Conservation (phyloP, 1,284 basidiomycete species). For the Tilletia horrida region DNA sequence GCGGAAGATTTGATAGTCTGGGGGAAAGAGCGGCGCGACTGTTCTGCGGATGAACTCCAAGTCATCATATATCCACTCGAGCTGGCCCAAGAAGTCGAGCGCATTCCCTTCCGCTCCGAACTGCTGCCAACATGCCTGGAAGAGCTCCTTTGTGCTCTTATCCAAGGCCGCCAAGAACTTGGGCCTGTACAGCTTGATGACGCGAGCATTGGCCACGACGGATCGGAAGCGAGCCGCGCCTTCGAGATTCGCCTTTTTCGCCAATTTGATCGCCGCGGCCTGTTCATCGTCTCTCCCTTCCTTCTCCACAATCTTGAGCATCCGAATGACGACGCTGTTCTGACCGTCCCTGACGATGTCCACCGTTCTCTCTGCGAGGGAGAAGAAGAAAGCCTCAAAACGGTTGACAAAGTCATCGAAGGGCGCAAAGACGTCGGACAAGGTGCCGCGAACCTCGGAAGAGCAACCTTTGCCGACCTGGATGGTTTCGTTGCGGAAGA, state of each 20-base stretch:
- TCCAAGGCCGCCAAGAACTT: conserved; percentile 80
- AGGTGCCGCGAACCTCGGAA: conserved; percentile 66
- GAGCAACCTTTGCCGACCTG: conserved; percentile 61
- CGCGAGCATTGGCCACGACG: conserved; percentile 63
- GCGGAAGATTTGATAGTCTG: conserved; percentile 80
- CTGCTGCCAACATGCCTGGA: conserved; percentile 68
- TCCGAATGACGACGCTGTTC: conserved; percentile 77
- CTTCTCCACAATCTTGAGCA: conserved; percentile 89
- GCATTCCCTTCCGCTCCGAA: conserved; percentile 64
- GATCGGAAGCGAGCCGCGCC: conserved; percentile 48
- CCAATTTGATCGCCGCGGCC: conserved; percentile 87
- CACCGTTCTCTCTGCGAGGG: conserved; percentile 72
- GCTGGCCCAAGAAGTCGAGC: conserved; percentile 70
- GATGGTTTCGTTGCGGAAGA: conserved; percentile 70
- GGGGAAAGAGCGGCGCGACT: conserved; percentile 85
- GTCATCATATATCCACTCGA: conserved; percentile 92
- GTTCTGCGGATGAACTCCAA: conserved; percentile 83
- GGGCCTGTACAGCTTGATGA: conserved; percentile 92
- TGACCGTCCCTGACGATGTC: conserved; percentile 72
- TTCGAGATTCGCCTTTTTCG: conserved; percentile 78
- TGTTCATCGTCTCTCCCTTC: conserved; percentile 93
- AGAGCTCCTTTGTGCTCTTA: conserved; percentile 71
- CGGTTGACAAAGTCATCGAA: conserved; percentile 73
- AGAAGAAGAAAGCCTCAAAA: conserved; percentile 84
- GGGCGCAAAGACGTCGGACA: conserved; percentile 80